Conservation (phyloP, 1,284 basidiomycete species). For the Pseudozyma pruni region DNA sequence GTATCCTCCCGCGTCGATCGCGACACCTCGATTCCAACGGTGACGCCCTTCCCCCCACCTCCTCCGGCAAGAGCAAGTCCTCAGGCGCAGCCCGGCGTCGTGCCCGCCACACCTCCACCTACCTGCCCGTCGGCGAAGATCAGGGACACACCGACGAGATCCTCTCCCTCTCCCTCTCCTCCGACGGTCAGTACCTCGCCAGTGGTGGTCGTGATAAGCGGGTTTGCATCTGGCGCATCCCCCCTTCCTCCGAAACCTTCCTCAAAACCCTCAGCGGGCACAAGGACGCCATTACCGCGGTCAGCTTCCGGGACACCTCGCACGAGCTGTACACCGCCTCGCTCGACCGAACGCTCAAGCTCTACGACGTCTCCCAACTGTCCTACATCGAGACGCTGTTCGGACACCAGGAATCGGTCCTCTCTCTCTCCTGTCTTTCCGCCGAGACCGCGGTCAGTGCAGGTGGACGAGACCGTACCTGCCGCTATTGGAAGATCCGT, state of each 20-base stretch:
- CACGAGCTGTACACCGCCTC: slow-evolving; percentile 81
- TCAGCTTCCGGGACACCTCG: slow-evolving; percentile 84
- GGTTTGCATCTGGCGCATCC: slow-evolving; percentile 59
- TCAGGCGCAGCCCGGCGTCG: no score
- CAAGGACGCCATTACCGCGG: slow-evolving; percentile 71
- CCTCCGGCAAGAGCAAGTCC: slow-evolving; percentile 4
- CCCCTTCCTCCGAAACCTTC: slow-evolving; percentile 70
- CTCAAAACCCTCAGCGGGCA: slow-evolving; percentile 75
- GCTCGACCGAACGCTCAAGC: slow-evolving; percentile 88
- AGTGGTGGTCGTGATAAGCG: slow-evolving; percentile 84
- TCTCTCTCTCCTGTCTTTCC: slow-evolving; percentile 81
- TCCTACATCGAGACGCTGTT: slow-evolving; percentile 96
- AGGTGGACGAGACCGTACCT: slow-evolving; percentile 89
- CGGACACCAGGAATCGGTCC: slow-evolving; percentile 91
- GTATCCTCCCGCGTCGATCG: slow-evolving; percentile 38
- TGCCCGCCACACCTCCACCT: slow-evolving; percentile 3
- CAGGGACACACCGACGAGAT: slow-evolving; percentile 87
- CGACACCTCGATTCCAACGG: slow-evolving; percentile 13
- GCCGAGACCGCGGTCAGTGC: slow-evolving; percentile 86
- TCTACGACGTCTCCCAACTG: slow-evolving; percentile 86
- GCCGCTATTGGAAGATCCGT: slow-evolving; percentile 94
- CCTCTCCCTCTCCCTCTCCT: slow-evolving; percentile 81
- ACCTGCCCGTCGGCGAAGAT: slow-evolving; percentile 65
- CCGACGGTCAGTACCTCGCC: slow-evolving; percentile 84
- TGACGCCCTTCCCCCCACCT: slow-evolving; percentile 3